Percentiles rank a stretch among this genome's conserved stretches.
phyloP scores from a whole-genome alignment of 73 alveolate genomes.

The Loxodes magnus region DNA sequence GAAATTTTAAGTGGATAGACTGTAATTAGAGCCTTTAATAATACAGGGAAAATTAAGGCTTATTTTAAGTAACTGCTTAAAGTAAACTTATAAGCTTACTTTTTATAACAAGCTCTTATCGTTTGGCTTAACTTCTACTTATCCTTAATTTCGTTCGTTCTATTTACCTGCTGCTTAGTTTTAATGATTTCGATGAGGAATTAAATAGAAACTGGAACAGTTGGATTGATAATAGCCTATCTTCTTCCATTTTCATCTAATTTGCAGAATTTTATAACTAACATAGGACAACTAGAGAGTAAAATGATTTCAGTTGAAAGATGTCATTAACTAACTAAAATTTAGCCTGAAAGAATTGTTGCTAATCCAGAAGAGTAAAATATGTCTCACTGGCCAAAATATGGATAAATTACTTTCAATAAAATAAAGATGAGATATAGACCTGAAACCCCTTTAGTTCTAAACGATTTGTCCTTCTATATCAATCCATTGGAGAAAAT shows the following conservation, averaged over 20 bases:
- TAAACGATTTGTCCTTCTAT: conserved; percentile 48
- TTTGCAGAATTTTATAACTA: conserved; percentile 38
- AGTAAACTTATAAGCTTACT: too few species aligned
- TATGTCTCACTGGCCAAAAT: conserved; percentile 72
- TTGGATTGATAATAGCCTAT: conserved; percentile 52
- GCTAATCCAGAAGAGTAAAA: conserved; percentile 16
- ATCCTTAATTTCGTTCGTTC: neutral
- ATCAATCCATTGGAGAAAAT: conserved; percentile 65
- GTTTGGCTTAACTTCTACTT: neutral
- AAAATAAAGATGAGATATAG: conserved; percentile 70
- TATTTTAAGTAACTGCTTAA: neutral
- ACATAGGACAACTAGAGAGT: conserved; percentile 53
- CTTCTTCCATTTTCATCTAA: conserved; percentile 49
- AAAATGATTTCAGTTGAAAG: conserved; percentile 73
- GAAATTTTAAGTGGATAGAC: conserved; percentile 78
- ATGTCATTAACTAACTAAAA: conserved; percentile 47
- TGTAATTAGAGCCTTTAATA: conserved; percentile 74
- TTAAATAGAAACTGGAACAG: conserved; percentile 26
- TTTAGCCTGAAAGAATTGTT: conserved; percentile 40
- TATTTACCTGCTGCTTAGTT: neutral
- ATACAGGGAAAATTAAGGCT: conserved; percentile 23
- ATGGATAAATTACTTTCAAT: conserved; percentile 48
- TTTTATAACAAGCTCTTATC: neutral
- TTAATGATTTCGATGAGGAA: conserved; percentile 22
- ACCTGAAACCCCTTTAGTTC: conserved; percentile 43